Conservation (phyloP, 192 early-diverging fungal genomes). For the Spinellus fusiger region DNA sequence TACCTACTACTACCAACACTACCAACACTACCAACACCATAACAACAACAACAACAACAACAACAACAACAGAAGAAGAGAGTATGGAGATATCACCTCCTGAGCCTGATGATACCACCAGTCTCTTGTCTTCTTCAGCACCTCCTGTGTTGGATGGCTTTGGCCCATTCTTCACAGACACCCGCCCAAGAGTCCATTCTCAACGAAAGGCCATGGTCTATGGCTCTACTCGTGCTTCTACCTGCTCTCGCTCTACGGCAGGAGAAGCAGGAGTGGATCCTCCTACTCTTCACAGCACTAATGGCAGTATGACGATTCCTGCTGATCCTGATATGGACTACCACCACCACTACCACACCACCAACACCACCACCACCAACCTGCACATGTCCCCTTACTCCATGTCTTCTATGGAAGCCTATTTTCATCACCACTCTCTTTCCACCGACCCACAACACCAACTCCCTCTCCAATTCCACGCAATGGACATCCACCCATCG, state of each 20-base stretch:
- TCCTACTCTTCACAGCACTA: constrained; percentile 6
- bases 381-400: not conserved
- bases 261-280: not conserved
- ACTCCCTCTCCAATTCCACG: not conserved
- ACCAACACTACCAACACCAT: not conserved
- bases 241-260: not conserved
- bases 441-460: not conserved
- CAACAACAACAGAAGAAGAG: not conserved
- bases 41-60: not conserved
- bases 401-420: not conserved
- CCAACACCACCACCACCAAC: not conserved
- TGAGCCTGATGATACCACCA: constrained; percentile 17
- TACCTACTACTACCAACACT: no score
- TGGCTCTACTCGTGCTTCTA: constrained; percentile 11
- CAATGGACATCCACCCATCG: not conserved
- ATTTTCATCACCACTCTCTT: not conserved
- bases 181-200: not conserved
- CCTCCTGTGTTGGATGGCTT: constrained; percentile 22
- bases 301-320: constrained; percentile 10
- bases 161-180: not conserved
- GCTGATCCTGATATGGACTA: constrained; percentile 6
- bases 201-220: constrained; percentile 11
- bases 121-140: constrained; percentile 21
- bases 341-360: not conserved
- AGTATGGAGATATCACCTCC: constrained; percentile 3